Percentiles rank a stretch among this genome's conserved stretches.
Conservation (phyloP, 208 protist genomes). For the Angomonas ambiguus region DNA sequence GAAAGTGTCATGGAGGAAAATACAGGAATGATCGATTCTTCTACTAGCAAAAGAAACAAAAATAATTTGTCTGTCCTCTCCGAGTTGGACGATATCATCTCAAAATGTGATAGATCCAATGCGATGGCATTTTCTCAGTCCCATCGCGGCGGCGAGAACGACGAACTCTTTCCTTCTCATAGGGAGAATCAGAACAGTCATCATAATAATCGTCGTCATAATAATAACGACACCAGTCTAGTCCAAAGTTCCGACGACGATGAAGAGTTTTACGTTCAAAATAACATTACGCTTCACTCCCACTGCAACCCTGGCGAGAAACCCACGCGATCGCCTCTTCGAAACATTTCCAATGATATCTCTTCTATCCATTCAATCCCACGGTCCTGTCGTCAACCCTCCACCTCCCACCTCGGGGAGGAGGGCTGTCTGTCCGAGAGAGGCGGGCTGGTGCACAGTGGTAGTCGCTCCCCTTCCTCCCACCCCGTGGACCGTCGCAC, state of each 20-base stretch:
- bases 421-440: neutral
- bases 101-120: neutral
- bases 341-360: neutral
- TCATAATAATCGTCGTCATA: neutral
- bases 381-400: neutral
- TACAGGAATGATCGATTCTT: neutral
- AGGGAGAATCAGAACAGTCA: neutral
- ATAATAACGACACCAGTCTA: slow-evolving; percentile 6
- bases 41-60: neutral
- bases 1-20: neutral
- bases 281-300: neutral
- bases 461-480: neutral
- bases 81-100: neutral
- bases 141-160: too few relatives aligned
- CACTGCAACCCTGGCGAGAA: neutral
- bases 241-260: neutral
- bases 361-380: neutral
- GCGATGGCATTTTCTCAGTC: neutral
- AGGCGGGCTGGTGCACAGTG: neutral
- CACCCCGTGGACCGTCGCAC: neutral
- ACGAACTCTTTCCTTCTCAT: neutral
- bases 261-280: neutral
- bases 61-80: neutral
- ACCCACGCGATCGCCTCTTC: neutral
- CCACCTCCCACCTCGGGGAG: neutral